phyloP scores from a whole-genome alignment of 2,329 filamentous ascomycete species.

The Aspergillus unguis region DNA sequence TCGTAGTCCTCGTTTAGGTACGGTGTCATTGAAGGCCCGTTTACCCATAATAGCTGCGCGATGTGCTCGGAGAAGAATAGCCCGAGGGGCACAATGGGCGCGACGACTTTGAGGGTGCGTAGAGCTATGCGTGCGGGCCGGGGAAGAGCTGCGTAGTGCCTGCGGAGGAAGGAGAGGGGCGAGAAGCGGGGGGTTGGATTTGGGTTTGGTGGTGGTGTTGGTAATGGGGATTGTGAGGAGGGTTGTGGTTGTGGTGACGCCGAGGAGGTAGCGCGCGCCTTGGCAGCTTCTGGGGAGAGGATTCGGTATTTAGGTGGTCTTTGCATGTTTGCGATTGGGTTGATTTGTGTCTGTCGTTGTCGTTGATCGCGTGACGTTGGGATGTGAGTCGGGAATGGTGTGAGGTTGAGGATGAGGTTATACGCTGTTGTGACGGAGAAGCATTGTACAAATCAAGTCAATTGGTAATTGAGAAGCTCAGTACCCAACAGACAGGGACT shows the following conservation, averaged over 20 bases:
- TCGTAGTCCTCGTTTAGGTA: slow-evolving; percentile 66
- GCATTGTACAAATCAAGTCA: background rate
- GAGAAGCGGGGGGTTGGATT: slow-evolving; percentile 10
- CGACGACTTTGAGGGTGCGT: slow-evolving; percentile 28
- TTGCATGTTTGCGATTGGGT: background rate
- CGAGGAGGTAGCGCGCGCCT: slow-evolving; percentile 11
- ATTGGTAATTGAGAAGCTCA: background rate
- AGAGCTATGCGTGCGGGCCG: slow-evolving; percentile 23
- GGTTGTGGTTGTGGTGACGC: slow-evolving; percentile 4
- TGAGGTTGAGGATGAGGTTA: background rate
- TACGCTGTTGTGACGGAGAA: background rate
- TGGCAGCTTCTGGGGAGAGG: slow-evolving; percentile 20
- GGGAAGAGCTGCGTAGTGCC: slow-evolving; percentile 29
- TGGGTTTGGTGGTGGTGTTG: slow-evolving; percentile 9
- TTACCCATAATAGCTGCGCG: slow-evolving; percentile 41
- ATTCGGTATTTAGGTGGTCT: slow-evolving; percentile 18
- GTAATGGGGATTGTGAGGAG: background rate
- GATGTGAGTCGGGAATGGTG: background rate
- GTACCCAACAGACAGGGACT: background rate
- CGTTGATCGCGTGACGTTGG: background rate
- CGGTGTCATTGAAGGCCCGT: slow-evolving; percentile 68
- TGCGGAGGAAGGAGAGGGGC: slow-evolving; percentile 26
- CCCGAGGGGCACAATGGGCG: slow-evolving; percentile 36
- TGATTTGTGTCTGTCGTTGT: background rate
- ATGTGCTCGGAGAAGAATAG: slow-evolving; percentile 42